Conservation (phyloP, 1,139 yeast genomes). For the Lodderomyces theae region DNA sequence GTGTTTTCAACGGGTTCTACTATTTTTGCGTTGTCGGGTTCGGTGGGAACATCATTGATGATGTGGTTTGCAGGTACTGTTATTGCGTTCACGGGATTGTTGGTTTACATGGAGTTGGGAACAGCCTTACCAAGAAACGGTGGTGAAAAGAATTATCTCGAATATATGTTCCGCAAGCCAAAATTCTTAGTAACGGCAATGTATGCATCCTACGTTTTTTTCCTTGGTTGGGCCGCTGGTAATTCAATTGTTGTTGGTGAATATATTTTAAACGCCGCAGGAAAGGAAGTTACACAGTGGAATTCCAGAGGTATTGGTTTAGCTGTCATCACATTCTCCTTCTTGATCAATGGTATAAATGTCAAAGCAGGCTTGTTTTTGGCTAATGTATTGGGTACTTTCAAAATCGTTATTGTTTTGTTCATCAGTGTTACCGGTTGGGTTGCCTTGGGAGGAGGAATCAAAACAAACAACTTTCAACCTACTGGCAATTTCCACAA, state of each 20-base stretch:
- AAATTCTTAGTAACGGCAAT: slow-evolving; percentile 67
- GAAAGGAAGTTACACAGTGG: slow-evolving; percentile 67
- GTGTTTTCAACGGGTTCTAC: slow-evolving; percentile 85
- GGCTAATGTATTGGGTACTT: slow-evolving; percentile 67
- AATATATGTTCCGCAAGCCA: slow-evolving; percentile 68
- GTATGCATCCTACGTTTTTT: slow-evolving; percentile 73
- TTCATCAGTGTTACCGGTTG: slow-evolving; percentile 75
- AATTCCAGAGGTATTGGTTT: slow-evolving; percentile 73
- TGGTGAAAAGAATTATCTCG: slow-evolving; percentile 83
- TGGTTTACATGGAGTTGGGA: slow-evolving; percentile 82
- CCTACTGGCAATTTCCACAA: slow-evolving; percentile 59
- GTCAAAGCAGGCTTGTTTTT: slow-evolving; percentile 65
- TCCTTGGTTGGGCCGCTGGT: slow-evolving; percentile 86
- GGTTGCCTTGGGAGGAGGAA: slow-evolving; percentile 76
- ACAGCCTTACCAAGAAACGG: slow-evolving; percentile 83
- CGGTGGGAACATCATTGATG: slow-evolving; percentile 69
- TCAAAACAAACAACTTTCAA: slow-evolving; percentile 45
- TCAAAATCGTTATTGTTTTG: slow-evolving; percentile 66
- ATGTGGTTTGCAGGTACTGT: slow-evolving; percentile 79
- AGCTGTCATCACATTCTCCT: slow-evolving; percentile 71
- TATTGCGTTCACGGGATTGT: slow-evolving; percentile 70
- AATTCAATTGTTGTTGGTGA: slow-evolving; percentile 55
- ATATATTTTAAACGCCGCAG: slow-evolving; percentile 65
- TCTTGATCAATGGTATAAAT: slow-evolving; percentile 59
- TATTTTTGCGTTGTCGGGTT: slow-evolving; percentile 64